Evolutionary conservation across 1,284 basidiomycete species (phyloP).

Genomic region (Trichosporon sp.): DNA sequence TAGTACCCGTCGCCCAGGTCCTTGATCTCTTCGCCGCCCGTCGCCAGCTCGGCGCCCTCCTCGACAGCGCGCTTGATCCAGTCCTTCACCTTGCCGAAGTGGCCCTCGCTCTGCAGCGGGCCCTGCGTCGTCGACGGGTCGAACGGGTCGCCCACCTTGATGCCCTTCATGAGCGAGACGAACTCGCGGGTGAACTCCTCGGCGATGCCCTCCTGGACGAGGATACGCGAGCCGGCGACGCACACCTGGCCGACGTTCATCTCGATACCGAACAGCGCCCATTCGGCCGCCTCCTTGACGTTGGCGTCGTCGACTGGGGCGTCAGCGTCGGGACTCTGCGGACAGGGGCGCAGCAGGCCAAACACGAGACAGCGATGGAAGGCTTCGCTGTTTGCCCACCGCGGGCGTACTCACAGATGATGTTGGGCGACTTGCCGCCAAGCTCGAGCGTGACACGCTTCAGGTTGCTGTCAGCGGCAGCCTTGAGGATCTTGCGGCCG

Average conservation of each 20-base stretch:
- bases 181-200: slow-evolving; percentile 70
- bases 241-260: slow-evolving; percentile 19
- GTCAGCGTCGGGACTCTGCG: background rate
- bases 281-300: slow-evolving; percentile 23
- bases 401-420: slow-evolving; percentile 18
- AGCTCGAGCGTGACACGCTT: slow-evolving; percentile 57
- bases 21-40: slow-evolving; percentile 61
- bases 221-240: slow-evolving; percentile 55
- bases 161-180: slow-evolving; percentile 60
- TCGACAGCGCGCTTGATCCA: slow-evolving; percentile 84
- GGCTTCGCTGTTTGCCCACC: background rate
- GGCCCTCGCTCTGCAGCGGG: slow-evolving; percentile 74
- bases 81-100: slow-evolving; percentile 80
- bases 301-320: slow-evolving; percentile 21
- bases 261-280: slow-evolving; percentile 24
- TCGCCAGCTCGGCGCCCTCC: slow-evolving; percentile 73
- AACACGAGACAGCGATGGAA: background rate
- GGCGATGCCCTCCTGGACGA: slow-evolving; percentile 73
- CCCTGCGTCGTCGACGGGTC: slow-evolving; percentile 69
- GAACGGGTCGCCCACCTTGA: slow-evolving; percentile 66
- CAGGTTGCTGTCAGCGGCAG: slow-evolving; percentile 74
- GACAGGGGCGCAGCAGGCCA: background rate
- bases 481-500: slow-evolving; percentile 77
- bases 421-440: slow-evolving; percentile 46
- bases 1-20: slow-evolving; percentile 28